Percentiles rank a stretch among this genome's conserved stretches.
Evolutionary conservation across 768 basidiomycete genomes (phyloP).

Genomic region (Coprinopsis sp.): DNA sequence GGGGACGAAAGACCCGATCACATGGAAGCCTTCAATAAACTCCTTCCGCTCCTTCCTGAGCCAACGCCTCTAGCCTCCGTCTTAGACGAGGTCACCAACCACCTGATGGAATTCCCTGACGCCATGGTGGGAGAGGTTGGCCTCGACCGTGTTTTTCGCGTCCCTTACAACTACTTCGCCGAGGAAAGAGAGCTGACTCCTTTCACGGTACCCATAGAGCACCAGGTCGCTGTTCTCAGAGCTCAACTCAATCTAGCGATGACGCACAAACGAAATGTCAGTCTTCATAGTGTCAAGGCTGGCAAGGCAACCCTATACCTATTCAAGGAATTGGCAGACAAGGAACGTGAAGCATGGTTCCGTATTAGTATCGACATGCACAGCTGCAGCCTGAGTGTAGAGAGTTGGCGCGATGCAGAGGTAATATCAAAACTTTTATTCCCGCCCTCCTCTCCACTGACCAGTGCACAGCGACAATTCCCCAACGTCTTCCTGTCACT

Average conservation of each 20-base stretch:
- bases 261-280: constrained; percentile 71
- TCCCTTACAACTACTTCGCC: constrained; percentile 55
- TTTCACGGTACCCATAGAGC: constrained; percentile 73
- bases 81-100: constrained; percentile 51
- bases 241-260: constrained; percentile 84
- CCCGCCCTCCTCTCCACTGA: not conserved
- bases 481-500: constrained; percentile 82
- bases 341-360: constrained; percentile 54
- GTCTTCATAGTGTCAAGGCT: constrained; percentile 83
- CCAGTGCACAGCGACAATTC: constrained; percentile 52
- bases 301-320: constrained; percentile 65
- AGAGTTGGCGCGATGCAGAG: constrained; percentile 73
- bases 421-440: constrained; percentile 32
- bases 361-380: constrained; percentile 84
- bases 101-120: constrained; percentile 56
- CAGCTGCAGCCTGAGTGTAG: constrained; percentile 78
- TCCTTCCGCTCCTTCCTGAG: constrained; percentile 67
- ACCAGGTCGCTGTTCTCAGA: constrained; percentile 79
- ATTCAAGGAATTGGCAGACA: constrained; percentile 52
- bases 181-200: constrained; percentile 58
- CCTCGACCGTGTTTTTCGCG: constrained; percentile 74
- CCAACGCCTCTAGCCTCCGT: constrained; percentile 61
- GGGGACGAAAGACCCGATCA: constrained; percentile 20
- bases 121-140: constrained; percentile 95
- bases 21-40: constrained; percentile 42